Base-by-base conservation (phyloP, 2,329 filamentous ascomycete species). In the Sarocladium kiliense region DNA sequence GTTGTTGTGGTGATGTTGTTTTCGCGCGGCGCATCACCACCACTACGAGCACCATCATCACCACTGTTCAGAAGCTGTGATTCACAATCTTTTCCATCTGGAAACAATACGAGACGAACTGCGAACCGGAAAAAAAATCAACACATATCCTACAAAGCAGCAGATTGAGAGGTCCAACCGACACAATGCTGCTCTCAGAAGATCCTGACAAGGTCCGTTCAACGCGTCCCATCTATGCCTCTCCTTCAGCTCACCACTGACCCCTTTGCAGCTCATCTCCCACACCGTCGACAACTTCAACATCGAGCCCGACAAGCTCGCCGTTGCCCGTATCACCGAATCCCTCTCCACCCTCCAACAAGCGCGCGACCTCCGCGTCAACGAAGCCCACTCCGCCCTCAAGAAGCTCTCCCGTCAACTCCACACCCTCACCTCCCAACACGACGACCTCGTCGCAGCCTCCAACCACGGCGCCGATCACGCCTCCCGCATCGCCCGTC, bases 251-350 rank as follows among this genome's bases (percentile, higher is more conserved):
- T 27, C 25, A 39, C 34, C 27, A 14, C 53, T 39, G 16, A 39
- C 7, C n/a, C 30, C 55, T 53, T 55, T 56, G 47, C 71, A 94
- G 89, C 87, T 97, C 67, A 96, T 99, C 74, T 82, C 87, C 68
- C 88, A 95, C 75, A 96, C 92, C 41, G 88, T 95, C 65, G 81
- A 86, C 64, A 96, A 97, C 79, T 99, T 99, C 84, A 94, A 96
- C 76, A 96, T 93, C 65, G 79, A 83, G 19, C 90, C 90, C 11
- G 94, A 99, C 78, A 94, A 91, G 67, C 78, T 85, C 61, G 89
- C 89, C 58, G 83, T 97, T 19, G 78, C 86, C 19, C 91, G 94
- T 67, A 88, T 97, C 68, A 84, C 85, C 69, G 89, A 92, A 69
- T 93, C 90, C 1, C 81, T 97, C 54, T 82, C 85, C 9, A 89